Base-by-base conservation (phyloP, 2,329 filamentous ascomycete species). In the Penicillium aurantiogriseum region DNA sequence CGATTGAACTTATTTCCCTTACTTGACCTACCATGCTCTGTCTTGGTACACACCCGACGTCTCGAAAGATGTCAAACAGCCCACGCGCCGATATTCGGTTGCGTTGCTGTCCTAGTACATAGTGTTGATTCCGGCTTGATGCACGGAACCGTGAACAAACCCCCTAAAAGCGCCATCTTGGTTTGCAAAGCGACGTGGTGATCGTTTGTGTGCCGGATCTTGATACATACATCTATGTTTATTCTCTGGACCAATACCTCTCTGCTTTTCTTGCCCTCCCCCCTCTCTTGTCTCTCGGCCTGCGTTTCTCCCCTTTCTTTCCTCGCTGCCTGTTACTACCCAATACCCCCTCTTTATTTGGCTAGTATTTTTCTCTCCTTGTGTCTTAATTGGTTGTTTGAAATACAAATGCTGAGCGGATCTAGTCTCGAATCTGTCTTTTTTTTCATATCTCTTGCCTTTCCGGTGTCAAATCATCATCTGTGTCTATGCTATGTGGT, bases 281-380 rank as follows among this genome's bases (percentile, higher is more conserved):
- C 49, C 54, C 21, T 38, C n/a, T 21, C 35, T 42, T 33, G 17
- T 48, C n/a, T 43, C 17, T 51, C 39, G 31, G 29, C 31, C 23
- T 56, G 29, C 31, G 10, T 51, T 36, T 56, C 21, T 21, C 23
- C 2, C 4, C 40, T 51, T 7, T 43, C 21, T 19, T 23, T 38
- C 40, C 31, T 36, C 36, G 6, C 5, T 49, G 19, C 31, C 19
- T 48, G 23, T 56, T 48, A 29, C 43, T 61, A 52, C 48, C 45
- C 55, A 65, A 67, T 66, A 66, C 63, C 64, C 64, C 58, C 35
- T 35, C 39, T 61, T 60, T 44, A 53, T 51, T 59, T 60, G 63
- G 62, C 48, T 63, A 62, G 63, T 65, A 65, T 62, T 50, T 58
- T 57, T 55, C 57, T 59, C 49, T 61, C 57, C 7, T 60, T 63